Percentiles rank a stretch among this genome's conserved stretches.
phyloP scores from a whole-genome alignment of 345 rosid species.

The Camelina hispida region DNA sequence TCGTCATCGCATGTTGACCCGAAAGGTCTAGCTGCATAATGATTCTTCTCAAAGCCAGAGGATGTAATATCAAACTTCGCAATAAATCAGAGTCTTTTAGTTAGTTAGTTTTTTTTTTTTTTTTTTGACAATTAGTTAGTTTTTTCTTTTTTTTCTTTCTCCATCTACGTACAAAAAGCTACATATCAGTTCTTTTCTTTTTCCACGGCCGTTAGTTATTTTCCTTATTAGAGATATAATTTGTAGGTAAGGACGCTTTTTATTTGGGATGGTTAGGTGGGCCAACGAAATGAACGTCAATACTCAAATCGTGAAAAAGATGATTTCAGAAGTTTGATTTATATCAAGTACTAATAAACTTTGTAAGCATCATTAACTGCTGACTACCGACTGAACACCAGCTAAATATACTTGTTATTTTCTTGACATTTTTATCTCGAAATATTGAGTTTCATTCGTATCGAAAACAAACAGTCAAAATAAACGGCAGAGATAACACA shows the following conservation, averaged over 20 bases:
- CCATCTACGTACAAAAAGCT: too few relatives aligned
- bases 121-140: not conserved
- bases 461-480: constrained; percentile 22
- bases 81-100: not conserved
- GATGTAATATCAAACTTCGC: not conserved
- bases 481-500: constrained; percentile 15
- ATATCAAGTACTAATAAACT: not conserved
- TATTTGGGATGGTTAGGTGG: not conserved
- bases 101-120: not conserved
- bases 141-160: too few relatives aligned
- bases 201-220: constrained; percentile 10
- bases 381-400: not conserved
- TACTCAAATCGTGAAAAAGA: not conserved
- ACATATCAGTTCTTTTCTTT: not conserved
- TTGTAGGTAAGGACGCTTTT: constrained; percentile 20
- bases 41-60: not conserved
- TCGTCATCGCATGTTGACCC: not conserved
- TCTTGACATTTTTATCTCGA: not conserved
- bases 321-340: not conserved
- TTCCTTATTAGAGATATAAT: constrained; percentile 14
- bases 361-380: constrained; percentile 16
- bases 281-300: constrained; percentile 15
- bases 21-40: not conserved
- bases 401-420: not conserved
- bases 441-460: not conserved